Evolutionary conservation across 352 stramenopile species (phyloP).

Genomic region (Phytophthora colocasiae): DNA sequence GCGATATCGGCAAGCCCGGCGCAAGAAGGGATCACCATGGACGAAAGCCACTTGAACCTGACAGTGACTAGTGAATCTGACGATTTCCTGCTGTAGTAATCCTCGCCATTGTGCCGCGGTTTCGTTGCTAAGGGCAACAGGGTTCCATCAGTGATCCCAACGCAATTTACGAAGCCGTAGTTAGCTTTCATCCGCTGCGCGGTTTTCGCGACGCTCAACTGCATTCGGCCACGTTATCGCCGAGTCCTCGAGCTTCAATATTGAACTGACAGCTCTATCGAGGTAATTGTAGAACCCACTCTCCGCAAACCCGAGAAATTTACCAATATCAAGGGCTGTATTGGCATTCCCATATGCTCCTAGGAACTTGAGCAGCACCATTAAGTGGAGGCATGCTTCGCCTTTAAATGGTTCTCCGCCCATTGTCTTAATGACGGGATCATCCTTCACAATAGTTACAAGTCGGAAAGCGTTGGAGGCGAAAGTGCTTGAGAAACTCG

Average conservation of each 20-base stretch:
- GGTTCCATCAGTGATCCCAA: constrained; percentile 31
- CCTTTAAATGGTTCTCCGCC: constrained; percentile 22
- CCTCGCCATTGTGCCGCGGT: constrained; percentile 25
- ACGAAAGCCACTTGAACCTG: no score
- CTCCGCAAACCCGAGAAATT: constrained; percentile 33
- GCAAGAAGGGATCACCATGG: no score
- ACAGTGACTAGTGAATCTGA: not conserved
- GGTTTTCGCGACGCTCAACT: constrained; percentile 16
- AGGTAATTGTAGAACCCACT: constrained; percentile 33
- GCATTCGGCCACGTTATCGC: constrained; percentile 10
- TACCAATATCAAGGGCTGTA: constrained; percentile 16
- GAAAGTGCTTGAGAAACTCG: constrained; percentile 25
- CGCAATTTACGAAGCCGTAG: constrained; percentile 35
- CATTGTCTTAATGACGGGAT: constrained; percentile 14
- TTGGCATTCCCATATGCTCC: constrained; percentile 37
- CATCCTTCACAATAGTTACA: constrained; percentile 7
- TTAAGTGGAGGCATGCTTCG: constrained; percentile 22
- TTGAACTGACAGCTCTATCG: constrained; percentile 7
- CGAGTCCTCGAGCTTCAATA: constrained; percentile 6
- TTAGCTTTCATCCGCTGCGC: constrained; percentile 18
- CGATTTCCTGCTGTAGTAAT: constrained; percentile 35
- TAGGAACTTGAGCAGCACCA: constrained; percentile 39
- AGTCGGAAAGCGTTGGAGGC: constrained; percentile 10
- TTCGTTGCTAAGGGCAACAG: constrained; percentile 31
- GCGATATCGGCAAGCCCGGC: no score